These are phyloP conservation scores for Heliamphora exappendiculata DNA, from an alignment of 148 eudicot species.

Conservation along the genomic window DNA sequence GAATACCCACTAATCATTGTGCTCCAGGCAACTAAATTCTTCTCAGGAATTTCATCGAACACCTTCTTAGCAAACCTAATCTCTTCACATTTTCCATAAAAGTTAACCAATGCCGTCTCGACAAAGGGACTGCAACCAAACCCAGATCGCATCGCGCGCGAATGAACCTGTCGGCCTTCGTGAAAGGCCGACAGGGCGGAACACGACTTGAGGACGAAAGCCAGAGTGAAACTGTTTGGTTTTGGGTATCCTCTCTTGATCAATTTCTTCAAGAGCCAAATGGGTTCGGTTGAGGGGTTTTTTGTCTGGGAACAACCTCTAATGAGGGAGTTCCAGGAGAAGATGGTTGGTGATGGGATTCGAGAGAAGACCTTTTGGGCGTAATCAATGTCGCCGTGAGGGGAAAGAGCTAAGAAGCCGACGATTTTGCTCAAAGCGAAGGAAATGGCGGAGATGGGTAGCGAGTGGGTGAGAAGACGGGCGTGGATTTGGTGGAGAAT, in stretches of 20 bases:
- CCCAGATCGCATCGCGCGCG: conserved; percentile 25
- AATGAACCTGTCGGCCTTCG: conserved; percentile 38
- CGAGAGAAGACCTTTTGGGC: conserved; percentile 26
- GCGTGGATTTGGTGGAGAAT: conserved; percentile 36
- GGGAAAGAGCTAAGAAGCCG: conserved; percentile 19
- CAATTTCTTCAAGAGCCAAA: conserved; percentile 23
- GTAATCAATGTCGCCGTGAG: conserved; percentile 19
- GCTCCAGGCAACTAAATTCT: conserved; percentile 37
- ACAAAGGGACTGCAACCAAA: conserved; percentile 25
- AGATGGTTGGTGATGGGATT: conserved; percentile 26
- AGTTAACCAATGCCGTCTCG: conserved; percentile 30
- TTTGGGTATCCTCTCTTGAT: conserved; percentile 17
- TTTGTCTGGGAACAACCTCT: conserved; percentile 11
- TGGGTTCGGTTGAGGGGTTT: conserved; percentile 17
- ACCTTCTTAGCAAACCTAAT: conserved; percentile 24
- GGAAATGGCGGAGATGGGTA: conserved; percentile 16
- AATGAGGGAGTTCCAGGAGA: conserved; percentile 26
- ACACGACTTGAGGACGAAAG: conserved; percentile 33
- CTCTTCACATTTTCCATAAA: conserved; percentile 34
- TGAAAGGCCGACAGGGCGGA: conserved; percentile 15
- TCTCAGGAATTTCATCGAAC: conserved; percentile 42
- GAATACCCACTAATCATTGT: conserved; percentile 34
- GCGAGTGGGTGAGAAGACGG: conserved; percentile 24
- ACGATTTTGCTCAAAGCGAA: conserved; percentile 23
- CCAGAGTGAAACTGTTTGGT: conserved; percentile 30